Evolutionary conservation across 352 stramenopile genomes (phyloP).

Genomic region (Phytophthora citricola): DNA sequence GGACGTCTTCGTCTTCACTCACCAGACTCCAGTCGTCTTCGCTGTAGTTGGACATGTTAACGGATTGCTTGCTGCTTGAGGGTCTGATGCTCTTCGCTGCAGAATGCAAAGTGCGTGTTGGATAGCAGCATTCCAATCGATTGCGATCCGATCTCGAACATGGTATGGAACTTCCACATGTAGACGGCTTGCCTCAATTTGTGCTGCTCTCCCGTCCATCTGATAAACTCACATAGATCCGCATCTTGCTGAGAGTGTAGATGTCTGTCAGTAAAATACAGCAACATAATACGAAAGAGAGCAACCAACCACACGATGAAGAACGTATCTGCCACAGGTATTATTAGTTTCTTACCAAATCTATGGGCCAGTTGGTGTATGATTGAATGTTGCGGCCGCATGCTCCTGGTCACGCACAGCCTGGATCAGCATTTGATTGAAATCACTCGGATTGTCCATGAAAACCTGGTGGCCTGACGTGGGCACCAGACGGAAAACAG

Average conservation of each 20-base stretch:
- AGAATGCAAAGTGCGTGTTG: conserved; percentile 23
- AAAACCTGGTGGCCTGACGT: conserved; percentile 82
- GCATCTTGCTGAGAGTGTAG: conserved; percentile 14
- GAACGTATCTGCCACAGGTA: conserved; percentile 28
- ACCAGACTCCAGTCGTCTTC: conserved; percentile 72
- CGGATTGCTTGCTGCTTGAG: neutral
- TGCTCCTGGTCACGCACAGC: conserved; percentile 72
- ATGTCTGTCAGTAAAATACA: neutral
- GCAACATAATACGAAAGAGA: conserved; percentile 14
- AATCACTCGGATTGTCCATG: conserved; percentile 85
- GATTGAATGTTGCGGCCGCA: conserved; percentile 32
- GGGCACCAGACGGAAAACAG: conserved; percentile 71
- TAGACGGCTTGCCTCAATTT: conserved; percentile 21
- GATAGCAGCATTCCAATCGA: neutral
- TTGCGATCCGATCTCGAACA: conserved; percentile 9
- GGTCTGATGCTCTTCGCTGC: conserved; percentile 7
- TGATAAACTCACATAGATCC: conserved; percentile 14
- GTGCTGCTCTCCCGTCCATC: conserved; percentile 30
- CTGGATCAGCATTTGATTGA: conserved; percentile 77
- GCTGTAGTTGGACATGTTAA: conserved; percentile 27
- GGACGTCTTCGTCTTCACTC: conserved; percentile 45
- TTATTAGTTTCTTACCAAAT: conserved; percentile 34
- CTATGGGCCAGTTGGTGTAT: conserved; percentile 11
- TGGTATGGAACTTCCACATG: conserved; percentile 22
- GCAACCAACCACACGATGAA: conserved; percentile 25